Base-by-base conservation (phyloP, 2,329 filamentous ascomycete genomes). In the Botrytis paeoniae region DNA sequence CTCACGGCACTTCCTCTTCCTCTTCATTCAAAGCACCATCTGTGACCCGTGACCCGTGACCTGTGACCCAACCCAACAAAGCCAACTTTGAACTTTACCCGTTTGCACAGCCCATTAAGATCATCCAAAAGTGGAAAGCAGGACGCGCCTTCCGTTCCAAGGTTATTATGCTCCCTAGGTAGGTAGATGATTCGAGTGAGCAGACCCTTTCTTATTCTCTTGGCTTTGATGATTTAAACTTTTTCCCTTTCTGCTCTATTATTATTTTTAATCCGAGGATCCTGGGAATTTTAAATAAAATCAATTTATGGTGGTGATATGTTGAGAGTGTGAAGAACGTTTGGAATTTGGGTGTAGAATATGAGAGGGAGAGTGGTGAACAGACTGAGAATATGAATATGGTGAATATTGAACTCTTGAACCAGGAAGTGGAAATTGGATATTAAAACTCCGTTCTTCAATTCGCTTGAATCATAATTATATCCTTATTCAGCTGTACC, bases 91-190 rank as follows among this genome's bases (percentile, higher is more conserved):
- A 25, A 51, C 48, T 51, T 51, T 51, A 51, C 48, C 48, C 48
- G 48, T 61, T 60, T 61, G 59, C 59, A 61, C 59, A 37, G 59
- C 59, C 59, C 59, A 37, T 25, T 37, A 4, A 25, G 59, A 61
- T 39, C 10, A 61, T 61, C 59, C 59, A 25, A 39, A 61, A 61
- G 59, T n/a, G 59, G 59, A 61, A 61, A 61, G 51, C 54, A 59
- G 54, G 16, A 32, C 54, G 16, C 59, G 59, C 59, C 59, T 39
- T 61, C 59, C 39, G 25, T 60, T 35, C 6, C 29, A 29, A 51
- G 20, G 22, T 35, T 59, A 29, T 59, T 16, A 32, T 45, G 43
- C 43, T 45, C 7, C 43, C 43, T 20, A 20, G 43, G 43, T 45
- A 18, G 43, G 18, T 51, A 1, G 45, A 25, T 48, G 45, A 22